Base-by-base conservation (phyloP, 805 yeast genomes). In the Debaryomyces hansenii region DNA sequence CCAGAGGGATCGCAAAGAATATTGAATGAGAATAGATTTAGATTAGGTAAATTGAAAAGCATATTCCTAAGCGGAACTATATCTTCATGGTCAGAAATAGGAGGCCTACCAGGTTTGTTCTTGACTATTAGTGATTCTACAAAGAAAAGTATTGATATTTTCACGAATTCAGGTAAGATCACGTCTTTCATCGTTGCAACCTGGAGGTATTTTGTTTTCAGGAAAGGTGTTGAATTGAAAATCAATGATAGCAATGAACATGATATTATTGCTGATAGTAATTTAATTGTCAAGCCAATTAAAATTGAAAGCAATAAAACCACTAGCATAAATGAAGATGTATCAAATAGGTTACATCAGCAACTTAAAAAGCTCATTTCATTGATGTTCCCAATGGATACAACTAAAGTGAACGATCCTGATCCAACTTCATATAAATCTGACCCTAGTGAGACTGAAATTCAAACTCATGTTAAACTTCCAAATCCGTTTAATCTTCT, bases 91-190 rank as follows among this genome's bases (percentile, higher is more conserved):
- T 63, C 77, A 5, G 75, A 84, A n/a, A 68, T 90, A 2, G 89
- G 96, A n/a, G 99, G 99, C 0, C 64, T 92, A 5, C 97, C 98
- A 0, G 99, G 99, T 0, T 68, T 89, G 56, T 79, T 92, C 41
- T 68, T 92, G 42, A 89, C 97, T 0, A 73, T 87, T 11, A 83
- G 88, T 46, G 97, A 90, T 55, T 87, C 89, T 55, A 90, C 90
- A 1, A 74, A 77, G 50, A 76, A 78, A 40, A 72, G 72, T 5
- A 60, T 87, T 33, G 75, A 74, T n/a, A 67, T 89, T 0, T 76
- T 67, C 55, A 78, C 82, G 41, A 72, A 77, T 46, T 64, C 64
- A 27, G 48, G 62, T 41, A 54, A 53, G 33, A 47, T 69, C 12
- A 49, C 69, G 16, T 51, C 62, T 8, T 84, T 81, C 59, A 72